phyloP scores from a whole-genome alignment of 768 basidiomycete genomes.

The Mycena venus region DNA sequence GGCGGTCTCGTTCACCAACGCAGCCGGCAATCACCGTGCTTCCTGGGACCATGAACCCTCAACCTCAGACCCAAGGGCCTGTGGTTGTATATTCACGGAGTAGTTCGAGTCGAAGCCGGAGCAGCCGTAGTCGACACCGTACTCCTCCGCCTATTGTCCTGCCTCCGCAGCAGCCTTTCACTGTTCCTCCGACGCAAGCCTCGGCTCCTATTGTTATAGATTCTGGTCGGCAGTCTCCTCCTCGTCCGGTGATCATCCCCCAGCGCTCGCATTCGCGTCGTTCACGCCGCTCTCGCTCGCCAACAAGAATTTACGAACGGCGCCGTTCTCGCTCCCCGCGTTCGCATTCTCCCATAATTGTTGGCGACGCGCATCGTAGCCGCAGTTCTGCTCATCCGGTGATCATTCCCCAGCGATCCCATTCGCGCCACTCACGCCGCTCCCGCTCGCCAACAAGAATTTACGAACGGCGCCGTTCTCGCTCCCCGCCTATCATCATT shows the following conservation, averaged over 20 bases:
- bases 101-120: slow-evolving; percentile 16
- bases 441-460: slow-evolving; percentile 7
- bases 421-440: slow-evolving; percentile 21
- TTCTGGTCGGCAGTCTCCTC: neutral
- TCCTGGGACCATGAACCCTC: slow-evolving; percentile 6
- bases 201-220: slow-evolving; percentile 17
- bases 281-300: slow-evolving; percentile 20
- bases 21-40: slow-evolving; percentile 1
- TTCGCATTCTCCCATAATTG: slow-evolving; percentile 19
- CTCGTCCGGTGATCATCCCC: slow-evolving; percentile 5
- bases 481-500: no score
- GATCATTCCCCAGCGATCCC: neutral
- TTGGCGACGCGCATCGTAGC: neutral
- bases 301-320: neutral
- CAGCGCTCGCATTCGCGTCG: slow-evolving; percentile 12
- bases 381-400: slow-evolving; percentile 4
- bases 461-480: slow-evolving; percentile 9
- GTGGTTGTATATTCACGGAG: neutral
- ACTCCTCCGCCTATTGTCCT: slow-evolving; percentile 22
- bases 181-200: neutral
- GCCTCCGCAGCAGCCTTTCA: neutral
- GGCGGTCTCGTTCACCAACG: slow-evolving; percentile 18
- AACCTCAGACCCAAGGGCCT: neutral
- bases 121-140: slow-evolving; percentile 3
- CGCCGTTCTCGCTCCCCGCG: slow-evolving; percentile 21